Evolutionary conservation across 163 green algal genomes (phyloP), one percentile per base, ranked within the genome.

Genomic region (Scenedesmus sp.): DNA sequence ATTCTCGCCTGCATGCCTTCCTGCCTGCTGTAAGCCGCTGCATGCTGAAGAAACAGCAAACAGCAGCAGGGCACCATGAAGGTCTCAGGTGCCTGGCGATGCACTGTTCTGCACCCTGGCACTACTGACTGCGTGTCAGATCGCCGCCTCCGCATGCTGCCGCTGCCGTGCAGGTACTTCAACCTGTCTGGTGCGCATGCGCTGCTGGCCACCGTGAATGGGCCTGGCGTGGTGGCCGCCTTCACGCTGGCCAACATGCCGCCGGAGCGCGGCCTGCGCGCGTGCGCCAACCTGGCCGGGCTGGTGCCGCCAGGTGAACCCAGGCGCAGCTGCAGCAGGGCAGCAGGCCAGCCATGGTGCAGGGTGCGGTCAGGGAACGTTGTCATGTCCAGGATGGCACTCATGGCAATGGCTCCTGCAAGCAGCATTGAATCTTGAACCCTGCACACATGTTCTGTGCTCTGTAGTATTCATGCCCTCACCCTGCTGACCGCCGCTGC

Each of bases 111-210:
- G 59, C 22, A 72, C 4, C 59, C 7, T 72, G 22, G 59, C 59
- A 72, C 9, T 24, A 12, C 2, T 72, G 59, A 10, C 22, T 72
- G 59, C 51, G 9, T 61, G 51, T 1, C 12, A 61, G 3, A 24
- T 18, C 51, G 56, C 20, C n/a, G 56, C 65, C 30, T 40, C 7
- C 7, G 6, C 7, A 18, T 76, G 33, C 37, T 49, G 73, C 37
- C 6, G 16, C 13, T 2, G 33, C 37, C 53, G 73, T 35, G 33
- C 56, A 91, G 87, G 73, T 92, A 92, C 89, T 92, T 92, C 83
- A 90, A 90, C 72, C 73, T 92, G 49, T 90, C 81, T 51, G 83
- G 89, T 20, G 89, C 89, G 22, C 89, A 92, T 78, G 89, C 72
- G 26, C 72, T 92, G 89, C 89, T 92, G 53, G 72, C 73, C 9